A percentile compares a stretch with the other conserved stretches of the same genome.
phyloP scores from a whole-genome alignment of 163 green algal genomes.

The Trebouxia gelatinosa region DNA sequence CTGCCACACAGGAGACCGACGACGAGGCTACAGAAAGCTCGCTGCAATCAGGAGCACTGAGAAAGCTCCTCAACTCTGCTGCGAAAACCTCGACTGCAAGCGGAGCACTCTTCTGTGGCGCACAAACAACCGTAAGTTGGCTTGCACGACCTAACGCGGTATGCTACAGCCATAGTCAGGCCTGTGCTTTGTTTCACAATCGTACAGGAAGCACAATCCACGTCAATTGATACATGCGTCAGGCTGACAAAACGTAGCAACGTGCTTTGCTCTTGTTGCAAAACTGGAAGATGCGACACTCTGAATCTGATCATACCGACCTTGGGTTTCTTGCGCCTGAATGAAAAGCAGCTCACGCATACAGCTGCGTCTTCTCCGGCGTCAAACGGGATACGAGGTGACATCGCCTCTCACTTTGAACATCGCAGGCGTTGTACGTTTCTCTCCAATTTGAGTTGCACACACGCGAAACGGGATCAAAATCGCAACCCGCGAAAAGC shows the following conservation, averaged over 20 bases:
- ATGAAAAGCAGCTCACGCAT: conserved; percentile 11
- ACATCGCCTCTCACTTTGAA: no score
- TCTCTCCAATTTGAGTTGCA: no score
- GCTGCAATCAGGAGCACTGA: background rate
- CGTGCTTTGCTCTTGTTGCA: background rate
- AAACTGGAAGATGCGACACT: background rate
- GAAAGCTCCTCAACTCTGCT: background rate
- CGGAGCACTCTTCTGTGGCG: background rate
- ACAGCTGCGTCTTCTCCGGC: no score
- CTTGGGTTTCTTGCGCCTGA: conserved; percentile 1
- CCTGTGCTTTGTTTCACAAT: no score
- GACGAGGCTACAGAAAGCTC: conserved; percentile 20
- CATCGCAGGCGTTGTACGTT: no score
- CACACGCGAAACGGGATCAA: no score
- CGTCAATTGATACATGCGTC: background rate
- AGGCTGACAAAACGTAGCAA: background rate
- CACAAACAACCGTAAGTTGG: no score
- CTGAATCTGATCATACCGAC: background rate
- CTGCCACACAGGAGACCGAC: conserved; percentile 5
- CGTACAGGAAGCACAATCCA: no score
- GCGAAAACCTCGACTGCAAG: background rate
- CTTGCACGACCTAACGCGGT: no score
- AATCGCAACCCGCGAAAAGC: no score
- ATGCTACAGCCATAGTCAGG: no score
- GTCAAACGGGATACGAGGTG: no score